Percentiles rank a stretch among this genome's conserved stretches.
Conservation (phyloP, 208 protist genomes). For the Lotmaria passim region DNA sequence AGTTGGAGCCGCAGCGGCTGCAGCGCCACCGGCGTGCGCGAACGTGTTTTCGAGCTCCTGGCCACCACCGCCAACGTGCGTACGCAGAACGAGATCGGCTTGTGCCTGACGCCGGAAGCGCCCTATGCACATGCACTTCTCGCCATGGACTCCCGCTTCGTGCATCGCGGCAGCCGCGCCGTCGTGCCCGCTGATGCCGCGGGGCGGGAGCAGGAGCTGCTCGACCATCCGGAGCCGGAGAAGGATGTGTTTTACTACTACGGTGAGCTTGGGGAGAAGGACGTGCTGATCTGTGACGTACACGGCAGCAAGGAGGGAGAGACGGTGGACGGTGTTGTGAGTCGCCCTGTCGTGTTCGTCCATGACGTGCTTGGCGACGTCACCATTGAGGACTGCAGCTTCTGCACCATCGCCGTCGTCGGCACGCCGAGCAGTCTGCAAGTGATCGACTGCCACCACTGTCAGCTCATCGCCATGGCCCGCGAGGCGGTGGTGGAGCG, state of each 20-base stretch:
- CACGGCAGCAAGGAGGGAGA: conserved; percentile 35
- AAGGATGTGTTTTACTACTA: conserved; percentile 43
- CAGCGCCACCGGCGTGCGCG: not conserved
- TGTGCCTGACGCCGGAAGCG: conserved; percentile 52
- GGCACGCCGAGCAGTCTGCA: conserved; percentile 57
- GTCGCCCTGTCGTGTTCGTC: conserved; percentile 69
- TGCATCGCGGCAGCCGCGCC: conserved; percentile 56
- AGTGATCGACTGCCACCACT: conserved; percentile 56
- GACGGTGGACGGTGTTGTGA: not conserved
- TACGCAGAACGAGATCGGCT: conserved; percentile 19
- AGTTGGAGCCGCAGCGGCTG: no score
- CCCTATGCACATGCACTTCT: conserved; percentile 68
- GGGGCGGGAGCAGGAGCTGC: not conserved
- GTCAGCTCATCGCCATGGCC: conserved; percentile 56
- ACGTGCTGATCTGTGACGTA: conserved; percentile 60
- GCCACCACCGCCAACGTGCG: conserved; percentile 14
- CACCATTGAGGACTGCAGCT: conserved; percentile 63
- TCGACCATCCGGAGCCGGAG: not conserved
- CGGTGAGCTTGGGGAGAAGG: conserved; percentile 58
- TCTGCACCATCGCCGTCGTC: conserved; percentile 73
- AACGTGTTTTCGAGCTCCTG: conserved; percentile 4
- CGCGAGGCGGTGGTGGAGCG: conserved; percentile 53
- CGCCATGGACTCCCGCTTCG: conserved; percentile 49
- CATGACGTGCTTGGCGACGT: conserved; percentile 71
- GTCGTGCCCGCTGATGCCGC: not conserved